Percentiles rank a stretch among this genome's conserved stretches.
Conservation (phyloP, 2,329 filamentous ascomycete genomes). For the Gnomoniopsis sp. region DNA sequence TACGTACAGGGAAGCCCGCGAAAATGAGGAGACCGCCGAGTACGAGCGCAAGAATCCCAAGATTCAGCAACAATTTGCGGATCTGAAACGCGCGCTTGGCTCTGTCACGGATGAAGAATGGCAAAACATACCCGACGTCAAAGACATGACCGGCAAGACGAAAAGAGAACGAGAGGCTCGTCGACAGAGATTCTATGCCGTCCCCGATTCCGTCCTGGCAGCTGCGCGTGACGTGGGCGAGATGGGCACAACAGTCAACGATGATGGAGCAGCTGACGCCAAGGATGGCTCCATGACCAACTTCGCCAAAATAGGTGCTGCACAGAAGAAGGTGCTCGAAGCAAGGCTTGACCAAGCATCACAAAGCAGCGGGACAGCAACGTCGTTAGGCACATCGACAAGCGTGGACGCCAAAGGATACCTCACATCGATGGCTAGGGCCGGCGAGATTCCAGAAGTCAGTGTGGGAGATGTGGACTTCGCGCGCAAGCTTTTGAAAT, state of each 20-base stretch:
- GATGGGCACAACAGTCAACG: constrained; percentile 82
- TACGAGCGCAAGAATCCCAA: constrained; percentile 98
- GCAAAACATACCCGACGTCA: constrained; percentile 92
- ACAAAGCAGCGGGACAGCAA: constrained; percentile 61
- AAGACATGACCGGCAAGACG: constrained; percentile 94
- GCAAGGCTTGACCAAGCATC: constrained; percentile 91
- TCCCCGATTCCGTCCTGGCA: constrained; percentile 92
- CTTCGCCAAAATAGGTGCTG: constrained; percentile 95
- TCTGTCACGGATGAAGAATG: constrained; percentile 93
- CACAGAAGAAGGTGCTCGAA: constrained; percentile 91
- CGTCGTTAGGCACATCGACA: constrained; percentile 76
- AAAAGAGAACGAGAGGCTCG: constrained; percentile 78
- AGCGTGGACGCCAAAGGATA: constrained; percentile 96
- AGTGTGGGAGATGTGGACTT: constrained; percentile 94
- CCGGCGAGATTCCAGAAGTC: constrained; percentile 74
- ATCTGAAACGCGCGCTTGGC: constrained; percentile 85
- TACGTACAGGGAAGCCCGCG: constrained; percentile 84
- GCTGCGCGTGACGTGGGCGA: constrained; percentile 78
- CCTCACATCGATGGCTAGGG: constrained; percentile 83
- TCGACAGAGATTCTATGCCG: constrained; percentile 86
- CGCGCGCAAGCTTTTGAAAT: constrained; percentile 87
- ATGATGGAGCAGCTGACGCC: constrained; percentile 56
- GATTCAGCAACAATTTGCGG: constrained; percentile 96
- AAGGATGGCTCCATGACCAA: constrained; percentile 94
- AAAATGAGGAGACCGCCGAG: constrained; percentile 85